These are phyloP conservation scores for Boletus sp. DNA, from an alignment of 768 basidiomycete genomes.

Conservation along the genomic window DNA sequence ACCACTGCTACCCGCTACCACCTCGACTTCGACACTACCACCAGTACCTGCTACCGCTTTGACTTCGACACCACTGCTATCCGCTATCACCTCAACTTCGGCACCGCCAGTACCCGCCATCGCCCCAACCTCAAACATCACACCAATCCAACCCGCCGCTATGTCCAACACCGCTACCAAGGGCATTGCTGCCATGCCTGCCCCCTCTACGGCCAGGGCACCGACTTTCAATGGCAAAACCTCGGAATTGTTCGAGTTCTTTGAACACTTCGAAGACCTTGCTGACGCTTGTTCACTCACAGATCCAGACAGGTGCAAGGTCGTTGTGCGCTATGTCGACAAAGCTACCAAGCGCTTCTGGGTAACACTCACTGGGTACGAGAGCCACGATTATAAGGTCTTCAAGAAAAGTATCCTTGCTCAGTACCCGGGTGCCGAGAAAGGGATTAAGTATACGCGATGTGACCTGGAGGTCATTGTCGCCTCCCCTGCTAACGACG, in stretches of 20 bases:
- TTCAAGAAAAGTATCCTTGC: neutral
- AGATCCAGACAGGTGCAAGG: neutral
- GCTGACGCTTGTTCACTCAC: neutral
- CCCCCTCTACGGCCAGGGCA: neutral
- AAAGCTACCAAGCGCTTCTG: neutral
- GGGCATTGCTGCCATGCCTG: neutral
- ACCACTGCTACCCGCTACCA: too few relatives aligned
- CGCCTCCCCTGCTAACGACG: neutral
- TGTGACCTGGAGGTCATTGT: neutral
- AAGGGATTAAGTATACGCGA: neutral
- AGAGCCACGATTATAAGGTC: neutral
- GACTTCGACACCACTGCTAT: too few relatives aligned
- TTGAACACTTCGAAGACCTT: conserved; percentile 1
- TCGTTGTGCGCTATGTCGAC: neutral
- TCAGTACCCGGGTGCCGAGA: neutral
- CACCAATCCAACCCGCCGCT: neutral
- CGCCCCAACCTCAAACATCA: too few relatives aligned
- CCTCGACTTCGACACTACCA: too few relatives aligned
- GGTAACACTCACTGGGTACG: neutral
- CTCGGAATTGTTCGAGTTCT: neutral
- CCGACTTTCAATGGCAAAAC: neutral
- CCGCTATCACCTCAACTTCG: too few relatives aligned
- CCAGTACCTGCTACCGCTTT: too few relatives aligned
- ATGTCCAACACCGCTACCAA: neutral
- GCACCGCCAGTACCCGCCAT: too few relatives aligned